Percentiles rank a stretch among this genome's conserved stretches.
These are phyloP conservation scores for Wickerhamomyces silvicola DNA, from an alignment of 805 yeast genomes.

Conservation along the genomic window DNA sequence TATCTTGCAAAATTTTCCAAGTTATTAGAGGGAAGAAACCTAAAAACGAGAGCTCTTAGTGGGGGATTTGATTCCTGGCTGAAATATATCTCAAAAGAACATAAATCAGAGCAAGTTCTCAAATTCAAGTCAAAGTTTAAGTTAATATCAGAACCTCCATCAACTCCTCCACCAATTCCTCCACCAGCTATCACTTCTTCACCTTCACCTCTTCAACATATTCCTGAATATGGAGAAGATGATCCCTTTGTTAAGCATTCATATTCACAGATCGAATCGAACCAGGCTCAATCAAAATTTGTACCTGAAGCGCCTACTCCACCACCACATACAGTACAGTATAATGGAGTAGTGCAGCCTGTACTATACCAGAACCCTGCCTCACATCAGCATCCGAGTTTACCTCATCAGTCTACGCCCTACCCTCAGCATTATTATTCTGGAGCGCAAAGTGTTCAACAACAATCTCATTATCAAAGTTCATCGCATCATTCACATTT, in stretches of 20 bases:
- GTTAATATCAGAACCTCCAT: slow-evolving; percentile 24
- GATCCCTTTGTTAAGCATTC: too few relatives aligned
- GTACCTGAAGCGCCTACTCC: slow-evolving; percentile 10
- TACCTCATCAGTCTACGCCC: slow-evolving; percentile 4
- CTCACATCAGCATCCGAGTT: slow-evolving; percentile 1
- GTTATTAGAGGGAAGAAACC: slow-evolving; percentile 8
- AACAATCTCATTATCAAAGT: slow-evolving; percentile 1
- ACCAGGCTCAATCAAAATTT: slow-evolving; percentile 7
- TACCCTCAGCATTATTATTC: slow-evolving; percentile 1
- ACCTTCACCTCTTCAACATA: slow-evolving; percentile 12
- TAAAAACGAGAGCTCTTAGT: slow-evolving; percentile 24
- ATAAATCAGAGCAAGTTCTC: slow-evolving; percentile 14
- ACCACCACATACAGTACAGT: slow-evolving; percentile 3
- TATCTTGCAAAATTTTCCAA: slow-evolving; percentile 26
- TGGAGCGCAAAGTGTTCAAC: slow-evolving; percentile 5
- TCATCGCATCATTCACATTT: neutral
- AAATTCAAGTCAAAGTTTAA: slow-evolving; percentile 20
- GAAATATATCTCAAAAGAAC: slow-evolving; percentile 24
- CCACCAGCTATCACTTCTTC: slow-evolving; percentile 3
- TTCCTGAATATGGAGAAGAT: too few relatives aligned
- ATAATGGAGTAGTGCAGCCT: slow-evolving; percentile 3
- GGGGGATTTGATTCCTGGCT: slow-evolving; percentile 45
- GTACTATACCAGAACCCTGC: slow-evolving; percentile 2
- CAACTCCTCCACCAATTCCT: slow-evolving; percentile 9
- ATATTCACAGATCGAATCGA: too few relatives aligned